Percentiles rank a stretch among this genome's conserved stretches.
phyloP scores from a whole-genome alignment of 768 basidiomycete genomes.

The Chiua virens region DNA sequence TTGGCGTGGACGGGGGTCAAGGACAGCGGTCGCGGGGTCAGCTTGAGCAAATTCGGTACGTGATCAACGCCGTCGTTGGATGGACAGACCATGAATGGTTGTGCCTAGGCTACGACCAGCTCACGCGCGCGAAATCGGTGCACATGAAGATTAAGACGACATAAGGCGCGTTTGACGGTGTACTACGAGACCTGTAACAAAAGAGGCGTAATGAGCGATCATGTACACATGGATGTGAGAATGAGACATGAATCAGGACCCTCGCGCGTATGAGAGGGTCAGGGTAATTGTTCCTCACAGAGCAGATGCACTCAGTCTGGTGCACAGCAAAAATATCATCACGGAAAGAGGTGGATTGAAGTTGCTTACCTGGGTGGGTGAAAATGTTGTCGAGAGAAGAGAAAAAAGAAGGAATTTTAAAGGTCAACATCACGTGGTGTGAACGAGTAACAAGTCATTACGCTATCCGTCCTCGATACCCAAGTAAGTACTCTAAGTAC shows the following conservation, averaged over 20 bases:
- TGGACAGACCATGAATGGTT: no score
- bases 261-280: constrained; percentile 35
- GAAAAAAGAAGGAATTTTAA: no score
- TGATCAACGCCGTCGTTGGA: no score
- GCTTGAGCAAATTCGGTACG: constrained; percentile 86
- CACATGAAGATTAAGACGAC: constrained; percentile 77
- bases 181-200: no score
- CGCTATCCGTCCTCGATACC: no score
- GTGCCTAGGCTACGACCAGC: constrained; percentile 73
- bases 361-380: constrained; percentile 1
- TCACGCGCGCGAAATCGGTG: constrained; percentile 77
- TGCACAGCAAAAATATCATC: constrained; percentile 39
- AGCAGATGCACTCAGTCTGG: constrained; percentile 34
- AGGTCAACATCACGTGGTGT: no score
- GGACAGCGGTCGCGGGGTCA: constrained; percentile 88
- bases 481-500: no score
- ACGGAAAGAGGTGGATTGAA: constrained; percentile 3
- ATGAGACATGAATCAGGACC: constrained; percentile 26
- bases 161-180: neutral
- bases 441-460: no score
- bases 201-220: no score
- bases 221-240: neutral
- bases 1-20: constrained; percentile 95
- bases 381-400: no score
- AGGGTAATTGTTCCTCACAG: constrained; percentile 33